Evolutionary conservation across 1,284 basidiomycete genomes (phyloP).

Genomic region (Coniferiporia weirii): DNA sequence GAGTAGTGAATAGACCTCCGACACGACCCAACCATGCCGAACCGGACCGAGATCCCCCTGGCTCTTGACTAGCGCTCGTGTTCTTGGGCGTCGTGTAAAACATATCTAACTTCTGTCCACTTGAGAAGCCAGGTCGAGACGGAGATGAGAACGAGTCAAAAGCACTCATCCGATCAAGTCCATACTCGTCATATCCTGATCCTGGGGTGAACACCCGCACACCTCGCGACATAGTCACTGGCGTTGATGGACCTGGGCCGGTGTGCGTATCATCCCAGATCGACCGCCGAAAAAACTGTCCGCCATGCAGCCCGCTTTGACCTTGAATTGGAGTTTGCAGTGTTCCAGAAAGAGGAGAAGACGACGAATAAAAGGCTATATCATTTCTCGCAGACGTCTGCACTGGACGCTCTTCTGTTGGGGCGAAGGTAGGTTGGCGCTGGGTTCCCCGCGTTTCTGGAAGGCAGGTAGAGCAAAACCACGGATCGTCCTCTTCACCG

Average conservation of each 20-base stretch:
- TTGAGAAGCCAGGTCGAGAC: background rate
- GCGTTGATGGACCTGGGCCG: conserved; percentile 44
- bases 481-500: conserved; percentile 69
- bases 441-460: background rate
- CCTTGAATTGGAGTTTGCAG: conserved; percentile 43
- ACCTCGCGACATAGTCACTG: conserved; percentile 36
- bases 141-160: conserved; percentile 10
- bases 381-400: conserved; percentile 6
- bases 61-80: background rate
- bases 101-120: background rate
- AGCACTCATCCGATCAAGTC: background rate
- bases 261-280: conserved; percentile 40
- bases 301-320: conserved; percentile 5
- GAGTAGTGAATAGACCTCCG: conserved; percentile 10
- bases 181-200: background rate
- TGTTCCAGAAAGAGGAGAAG: conserved; percentile 24
- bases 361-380: conserved; percentile 14
- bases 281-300: conserved; percentile 25
- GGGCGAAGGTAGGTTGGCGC: conserved; percentile 17
- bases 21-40: conserved; percentile 8
- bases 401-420: conserved; percentile 13
- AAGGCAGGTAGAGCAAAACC: conserved; percentile 47
- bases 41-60: conserved; percentile 1
- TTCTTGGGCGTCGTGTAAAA: conserved; percentile 16
- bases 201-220: conserved; percentile 31